A percentile compares a stretch with the other conserved stretches of the same genome.
Conservation (phyloP, 1,284 basidiomycete genomes). For the Ganoderma lucidum region DNA sequence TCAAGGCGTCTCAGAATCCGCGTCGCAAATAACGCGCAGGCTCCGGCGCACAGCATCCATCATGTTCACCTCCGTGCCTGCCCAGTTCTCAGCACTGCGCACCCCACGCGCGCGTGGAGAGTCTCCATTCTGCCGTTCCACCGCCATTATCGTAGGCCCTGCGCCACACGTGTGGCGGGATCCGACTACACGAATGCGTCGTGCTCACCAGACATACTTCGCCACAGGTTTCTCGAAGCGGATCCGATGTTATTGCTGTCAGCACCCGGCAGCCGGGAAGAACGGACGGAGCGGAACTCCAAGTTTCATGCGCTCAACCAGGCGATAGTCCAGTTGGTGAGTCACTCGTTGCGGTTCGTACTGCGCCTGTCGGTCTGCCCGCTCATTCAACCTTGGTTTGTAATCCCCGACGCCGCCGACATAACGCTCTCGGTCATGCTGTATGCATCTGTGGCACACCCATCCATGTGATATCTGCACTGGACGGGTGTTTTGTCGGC, state of each 20-base stretch:
- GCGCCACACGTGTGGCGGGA: slow-evolving; percentile 6
- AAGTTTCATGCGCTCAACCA: slow-evolving; percentile 94
- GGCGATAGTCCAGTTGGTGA: slow-evolving; percentile 92
- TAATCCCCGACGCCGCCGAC: slow-evolving; percentile 17
- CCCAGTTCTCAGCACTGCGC: neutral
- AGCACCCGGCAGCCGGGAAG: slow-evolving; percentile 63
- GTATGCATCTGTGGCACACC: neutral
- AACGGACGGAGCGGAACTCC: slow-evolving; percentile 70
- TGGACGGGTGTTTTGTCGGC: neutral
- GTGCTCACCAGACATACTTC: slow-evolving; percentile 17
- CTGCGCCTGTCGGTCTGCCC: slow-evolving; percentile 17
- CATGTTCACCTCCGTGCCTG: neutral
- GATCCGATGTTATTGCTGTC: slow-evolving; percentile 91
- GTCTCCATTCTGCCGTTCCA: slow-evolving; percentile 11
- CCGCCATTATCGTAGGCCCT: slow-evolving; percentile 3
- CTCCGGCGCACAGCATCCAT: slow-evolving; percentile 10
- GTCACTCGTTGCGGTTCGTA: slow-evolving; percentile 36
- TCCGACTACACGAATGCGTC: slow-evolving; percentile 13
- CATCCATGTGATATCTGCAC: slow-evolving; percentile 3
- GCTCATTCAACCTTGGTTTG: slow-evolving; percentile 18
- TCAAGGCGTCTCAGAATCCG: neutral
- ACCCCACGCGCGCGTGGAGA: neutral
- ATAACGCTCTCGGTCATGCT: neutral
- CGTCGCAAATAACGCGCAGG: neutral
- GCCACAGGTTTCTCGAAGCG: slow-evolving; percentile 88